phyloP scores from a whole-genome alignment of 805 yeast species.

The Metschnikowia lochheadii region DNA sequence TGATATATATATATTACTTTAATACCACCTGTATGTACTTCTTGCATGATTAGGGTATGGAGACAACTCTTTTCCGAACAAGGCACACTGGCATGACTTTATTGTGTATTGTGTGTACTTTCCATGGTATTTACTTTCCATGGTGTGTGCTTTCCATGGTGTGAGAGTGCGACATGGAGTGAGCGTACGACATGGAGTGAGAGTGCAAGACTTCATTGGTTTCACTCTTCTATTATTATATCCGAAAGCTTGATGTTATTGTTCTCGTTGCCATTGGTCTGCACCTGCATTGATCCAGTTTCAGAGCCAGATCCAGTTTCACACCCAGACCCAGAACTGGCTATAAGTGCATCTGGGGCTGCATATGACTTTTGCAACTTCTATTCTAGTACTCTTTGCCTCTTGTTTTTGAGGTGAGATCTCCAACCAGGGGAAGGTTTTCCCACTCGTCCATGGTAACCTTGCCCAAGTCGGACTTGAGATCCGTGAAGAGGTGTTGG shows the following conservation, averaged over 20 bases:
- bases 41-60: no score
- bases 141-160: conserved; percentile 47
- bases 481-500: conserved; percentile 30
- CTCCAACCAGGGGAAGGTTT: conserved; percentile 81
- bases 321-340: no score
- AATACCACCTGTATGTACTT: no score
- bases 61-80: no score
- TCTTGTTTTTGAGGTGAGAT: conserved; percentile 77
- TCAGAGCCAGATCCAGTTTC: conserved; percentile 10
- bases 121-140: conserved; percentile 12
- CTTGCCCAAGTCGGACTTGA: conserved; percentile 56
- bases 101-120: no score
- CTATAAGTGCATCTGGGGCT: conserved; percentile 60
- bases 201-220: conserved; percentile 61
- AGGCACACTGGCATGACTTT: no score
- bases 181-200: conserved; percentile 57
- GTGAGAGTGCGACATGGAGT: conserved; percentile 8
- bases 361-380: conserved; percentile 6
- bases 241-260: no score
- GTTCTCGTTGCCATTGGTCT: no score
- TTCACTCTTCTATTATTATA: conserved; percentile 13
- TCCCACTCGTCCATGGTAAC: conserved; percentile 77
- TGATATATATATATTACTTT: no score
- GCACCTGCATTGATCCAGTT: conserved; percentile 10
- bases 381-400: conserved; percentile 27